Base-by-base conservation (phyloP, 768 basidiomycete genomes). In the Guyanaporus albipodus region DNA sequence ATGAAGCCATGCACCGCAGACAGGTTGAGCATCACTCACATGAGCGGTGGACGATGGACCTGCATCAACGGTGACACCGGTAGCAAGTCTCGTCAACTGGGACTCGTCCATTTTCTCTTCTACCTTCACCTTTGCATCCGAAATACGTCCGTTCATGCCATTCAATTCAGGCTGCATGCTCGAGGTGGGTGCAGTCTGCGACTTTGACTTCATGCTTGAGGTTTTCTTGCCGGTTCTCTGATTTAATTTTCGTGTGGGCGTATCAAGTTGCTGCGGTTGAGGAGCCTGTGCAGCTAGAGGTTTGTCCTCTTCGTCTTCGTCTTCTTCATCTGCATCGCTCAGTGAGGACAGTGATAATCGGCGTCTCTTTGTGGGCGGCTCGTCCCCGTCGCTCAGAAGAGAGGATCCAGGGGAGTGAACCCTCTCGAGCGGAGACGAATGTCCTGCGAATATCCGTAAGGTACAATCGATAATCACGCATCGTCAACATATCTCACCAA, bases 51-150 rank as follows among this genome's bases (percentile, higher is more conserved):
- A 54, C 51, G 70, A 55, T 52, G 68, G 72, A 21, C 72, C 74
- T 8, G 82, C 74, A 61, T 92, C 89, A 4, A 91, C 76, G 3
- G 89, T 83, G 6, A 89, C 83, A 23, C 89, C 90, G 14, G 85
- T 87, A 14, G 84, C 85, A 43, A 94, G 73, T 32, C 89, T 78
- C 38, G 78, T 80, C 15, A 91, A 67, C 61, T 91, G 87, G 24
- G 76, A 74, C 57, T 87, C 87, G 39, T 89, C 85, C 76, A 91
- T 78, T 62, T 80, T 83, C 38, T 87, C 89, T 62, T 91, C 89
- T 2, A 84, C 63, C 60, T 87, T 89, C 50, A 87, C 70, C 53
- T 74, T 76, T 6, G 75, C 47, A 18, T 75, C 77, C 34, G 70
- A 69, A 19, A 73, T 70, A 41, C 74, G 75, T 18, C 77, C 78